Conservation (phyloP, 176 grass and related monocot genomes). For the Eremochloa ophiuroides region DNA sequence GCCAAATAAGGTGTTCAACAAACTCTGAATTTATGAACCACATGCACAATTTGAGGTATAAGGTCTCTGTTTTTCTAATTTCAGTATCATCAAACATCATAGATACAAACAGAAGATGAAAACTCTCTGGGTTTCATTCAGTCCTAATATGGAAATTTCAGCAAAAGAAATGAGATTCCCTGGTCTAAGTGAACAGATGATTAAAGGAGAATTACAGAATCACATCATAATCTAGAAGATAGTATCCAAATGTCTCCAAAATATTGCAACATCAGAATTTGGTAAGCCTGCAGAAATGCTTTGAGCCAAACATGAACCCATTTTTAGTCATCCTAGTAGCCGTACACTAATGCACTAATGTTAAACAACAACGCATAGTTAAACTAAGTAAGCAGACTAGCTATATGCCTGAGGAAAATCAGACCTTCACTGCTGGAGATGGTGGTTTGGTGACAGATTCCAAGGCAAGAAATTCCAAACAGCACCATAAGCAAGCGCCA, state of each 20-base stretch:
- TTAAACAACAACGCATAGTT: no score
- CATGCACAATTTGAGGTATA: background rate
- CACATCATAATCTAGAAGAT: background rate
- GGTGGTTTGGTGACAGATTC: background rate
- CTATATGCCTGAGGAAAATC: background rate
- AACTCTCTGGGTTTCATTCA: background rate
- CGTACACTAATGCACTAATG: no score
- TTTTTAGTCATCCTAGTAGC: no score
- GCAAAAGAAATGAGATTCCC: background rate
- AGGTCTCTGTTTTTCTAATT: background rate
- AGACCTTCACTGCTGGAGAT: constrained; percentile 5
- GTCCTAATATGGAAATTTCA: background rate
- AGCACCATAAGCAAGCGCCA: background rate
- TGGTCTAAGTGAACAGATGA: background rate
- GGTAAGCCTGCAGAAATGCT: background rate
- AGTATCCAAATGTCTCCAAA: background rate
- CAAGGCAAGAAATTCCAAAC: background rate
- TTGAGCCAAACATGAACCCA: background rate
- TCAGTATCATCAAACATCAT: background rate
- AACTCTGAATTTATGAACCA: background rate
- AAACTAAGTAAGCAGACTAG: background rate
- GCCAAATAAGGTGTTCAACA: background rate
- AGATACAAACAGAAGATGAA: background rate
- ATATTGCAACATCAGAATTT: background rate
- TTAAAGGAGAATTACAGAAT: background rate